These are phyloP conservation scores for Daldinia sp. DNA, from an alignment of 2,329 filamentous ascomycete genomes.

Conservation along the genomic window DNA sequence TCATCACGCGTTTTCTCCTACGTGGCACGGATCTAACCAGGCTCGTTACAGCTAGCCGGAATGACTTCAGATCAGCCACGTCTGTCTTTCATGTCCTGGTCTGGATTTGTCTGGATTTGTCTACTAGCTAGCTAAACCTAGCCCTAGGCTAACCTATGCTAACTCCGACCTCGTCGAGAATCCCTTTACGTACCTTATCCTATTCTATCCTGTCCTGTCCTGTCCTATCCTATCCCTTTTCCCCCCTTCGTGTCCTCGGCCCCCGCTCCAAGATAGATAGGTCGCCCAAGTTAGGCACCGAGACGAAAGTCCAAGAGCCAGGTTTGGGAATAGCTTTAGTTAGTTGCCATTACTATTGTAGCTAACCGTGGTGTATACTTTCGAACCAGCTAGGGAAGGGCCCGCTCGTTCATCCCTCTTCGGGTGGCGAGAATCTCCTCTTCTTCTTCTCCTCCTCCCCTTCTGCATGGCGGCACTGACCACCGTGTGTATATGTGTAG, in stretches of 20 bases:
- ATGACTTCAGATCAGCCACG: constrained; percentile 5
- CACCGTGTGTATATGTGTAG: background rate
- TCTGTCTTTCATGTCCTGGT: background rate
- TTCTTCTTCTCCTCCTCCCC: background rate
- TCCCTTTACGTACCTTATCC: background rate
- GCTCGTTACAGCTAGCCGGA: constrained; percentile 4
- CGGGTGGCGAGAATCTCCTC: constrained; percentile 9
- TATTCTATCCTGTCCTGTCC: too few relatives aligned
- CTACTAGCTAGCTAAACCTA: background rate
- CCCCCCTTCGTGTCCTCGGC: background rate
- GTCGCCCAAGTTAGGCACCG: constrained; percentile 8
- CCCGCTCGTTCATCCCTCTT: constrained; percentile 1
- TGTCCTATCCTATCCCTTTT: background rate
- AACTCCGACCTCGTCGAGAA: background rate
- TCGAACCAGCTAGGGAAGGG: constrained; percentile 2
- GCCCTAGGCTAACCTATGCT: background rate
- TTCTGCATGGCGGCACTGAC: constrained; percentile 7
- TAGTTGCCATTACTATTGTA: background rate
- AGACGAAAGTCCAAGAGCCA: background rate
- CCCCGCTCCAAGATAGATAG: background rate
- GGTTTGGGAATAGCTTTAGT: background rate
- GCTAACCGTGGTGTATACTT: background rate
- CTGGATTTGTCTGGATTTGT: background rate
- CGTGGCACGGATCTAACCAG: constrained; percentile 20
- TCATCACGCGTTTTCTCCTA: constrained; percentile 17